A percentile compares a stretch with the other conserved stretches of the same genome.
These are phyloP conservation scores for Globisporangium radiosum DNA, from an alignment of 352 stramenopile species.

Conservation along the genomic window DNA sequence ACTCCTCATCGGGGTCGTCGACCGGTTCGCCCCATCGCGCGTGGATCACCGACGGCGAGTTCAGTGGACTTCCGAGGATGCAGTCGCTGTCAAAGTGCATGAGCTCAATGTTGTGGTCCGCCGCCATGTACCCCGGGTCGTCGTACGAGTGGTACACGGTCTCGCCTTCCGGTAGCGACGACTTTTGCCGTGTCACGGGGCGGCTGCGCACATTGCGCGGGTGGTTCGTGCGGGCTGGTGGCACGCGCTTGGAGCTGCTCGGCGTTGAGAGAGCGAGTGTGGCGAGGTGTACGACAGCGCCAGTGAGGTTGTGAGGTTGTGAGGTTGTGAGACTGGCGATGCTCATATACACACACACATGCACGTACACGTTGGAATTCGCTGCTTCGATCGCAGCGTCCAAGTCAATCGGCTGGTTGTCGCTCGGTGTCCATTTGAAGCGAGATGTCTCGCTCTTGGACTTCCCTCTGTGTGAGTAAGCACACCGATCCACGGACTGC, in stretches of 20 bases:
- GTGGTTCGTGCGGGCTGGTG: constrained; percentile 3
- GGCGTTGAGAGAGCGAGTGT: neutral
- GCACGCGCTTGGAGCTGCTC: neutral
- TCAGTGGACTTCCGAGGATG: constrained; percentile 67
- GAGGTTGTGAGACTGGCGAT: neutral
- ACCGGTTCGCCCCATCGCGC: constrained; percentile 79
- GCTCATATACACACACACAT: neutral
- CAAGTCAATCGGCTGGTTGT: constrained; percentile 16
- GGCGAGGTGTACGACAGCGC: neutral
- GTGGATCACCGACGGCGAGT: constrained; percentile 79
- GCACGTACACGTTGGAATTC: constrained; percentile 10
- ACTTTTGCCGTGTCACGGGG: constrained; percentile 20
- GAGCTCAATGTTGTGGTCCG: constrained; percentile 42
- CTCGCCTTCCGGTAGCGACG: constrained; percentile 21
- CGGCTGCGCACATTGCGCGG: constrained; percentile 18
- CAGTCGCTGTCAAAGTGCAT: constrained; percentile 71
- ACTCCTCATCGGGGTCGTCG: constrained; percentile 78
- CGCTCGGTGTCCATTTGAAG: constrained; percentile 17
- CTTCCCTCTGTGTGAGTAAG: constrained; percentile 13
- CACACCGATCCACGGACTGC: neutral
- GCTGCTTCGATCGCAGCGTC: constrained; percentile 20
- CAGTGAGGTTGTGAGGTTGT: neutral
- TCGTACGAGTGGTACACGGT: constrained; percentile 70
- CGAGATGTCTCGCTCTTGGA: constrained; percentile 30
- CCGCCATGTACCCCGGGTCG: constrained; percentile 59